These are phyloP conservation scores for Lignosus rhinocerotis DNA, from an alignment of 1,284 basidiomycete species.

Conservation along the genomic window DNA sequence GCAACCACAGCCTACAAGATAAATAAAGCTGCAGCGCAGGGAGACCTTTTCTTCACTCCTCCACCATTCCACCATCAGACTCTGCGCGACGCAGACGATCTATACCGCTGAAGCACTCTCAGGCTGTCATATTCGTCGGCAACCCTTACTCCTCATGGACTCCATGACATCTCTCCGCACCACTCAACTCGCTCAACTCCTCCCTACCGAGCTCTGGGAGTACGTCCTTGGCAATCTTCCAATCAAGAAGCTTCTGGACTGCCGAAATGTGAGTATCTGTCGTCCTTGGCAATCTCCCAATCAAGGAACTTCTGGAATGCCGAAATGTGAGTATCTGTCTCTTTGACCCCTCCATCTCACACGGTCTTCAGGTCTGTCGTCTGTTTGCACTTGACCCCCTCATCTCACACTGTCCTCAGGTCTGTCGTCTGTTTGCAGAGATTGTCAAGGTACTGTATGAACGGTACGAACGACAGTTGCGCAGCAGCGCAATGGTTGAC, in stretches of 20 bases:
- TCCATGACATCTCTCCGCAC: not conserved
- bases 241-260: not conserved
- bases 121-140: not conserved
- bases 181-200: not conserved
- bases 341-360: not conserved
- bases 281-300: too few species aligned
- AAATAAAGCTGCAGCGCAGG: not conserved
- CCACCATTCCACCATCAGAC: not conserved
- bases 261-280: not conserved
- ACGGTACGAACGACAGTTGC: not conserved
- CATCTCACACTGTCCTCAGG: not conserved
- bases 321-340: not conserved
- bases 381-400: not conserved
- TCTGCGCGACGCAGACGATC: not conserved
- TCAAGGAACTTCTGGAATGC: not conserved
- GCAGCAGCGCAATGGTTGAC: not conserved
- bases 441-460: not conserved
- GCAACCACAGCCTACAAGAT: not conserved
- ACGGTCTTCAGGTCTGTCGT: not conserved
- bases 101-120: not conserved
- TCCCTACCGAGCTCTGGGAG: constrained; percentile 1
- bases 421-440: not conserved
- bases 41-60: not conserved
- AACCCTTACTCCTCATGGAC: not conserved
- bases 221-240: not conserved